phyloP scores from a whole-genome alignment of 257 asterid genomes.

The Gentiana macrophylla region DNA sequence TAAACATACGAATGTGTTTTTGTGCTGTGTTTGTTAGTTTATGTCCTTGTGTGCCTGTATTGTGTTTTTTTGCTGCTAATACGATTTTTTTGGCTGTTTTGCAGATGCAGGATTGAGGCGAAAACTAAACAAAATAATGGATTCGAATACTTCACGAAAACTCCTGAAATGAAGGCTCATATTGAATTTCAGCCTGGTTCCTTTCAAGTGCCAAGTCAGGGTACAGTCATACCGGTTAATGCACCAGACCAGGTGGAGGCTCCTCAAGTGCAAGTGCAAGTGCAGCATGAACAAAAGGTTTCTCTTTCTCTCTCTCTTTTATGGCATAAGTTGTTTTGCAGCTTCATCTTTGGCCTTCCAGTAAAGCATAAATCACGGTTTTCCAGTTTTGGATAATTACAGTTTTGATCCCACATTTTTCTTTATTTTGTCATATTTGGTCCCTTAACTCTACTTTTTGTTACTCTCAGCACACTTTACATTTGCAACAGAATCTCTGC shows the following conservation, averaged over 20 bases:
- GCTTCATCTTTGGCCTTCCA: too few species aligned
- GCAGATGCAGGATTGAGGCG: conserved; percentile 51
- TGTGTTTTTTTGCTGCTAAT: conserved; percentile 1
- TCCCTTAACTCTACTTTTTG: too few species aligned
- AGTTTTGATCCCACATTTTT: too few species aligned
- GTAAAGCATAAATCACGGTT: too few species aligned
- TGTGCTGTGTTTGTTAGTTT: too few species aligned
- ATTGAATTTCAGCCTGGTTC: conserved; percentile 53
- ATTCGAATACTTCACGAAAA: conserved; percentile 52
- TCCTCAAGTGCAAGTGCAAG: conserved; percentile 31
- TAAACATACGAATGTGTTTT: too few species aligned
- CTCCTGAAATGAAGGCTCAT: conserved; percentile 50
- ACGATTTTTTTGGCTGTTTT: neutral
- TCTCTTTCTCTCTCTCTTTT: conserved; percentile 4
- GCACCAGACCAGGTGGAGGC: conserved; percentile 30
- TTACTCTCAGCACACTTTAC: too few species aligned
- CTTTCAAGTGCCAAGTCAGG: conserved; percentile 46
- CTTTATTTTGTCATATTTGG: too few species aligned
- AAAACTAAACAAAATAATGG: conserved; percentile 56
- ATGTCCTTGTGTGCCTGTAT: neutral
- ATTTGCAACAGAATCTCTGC: too few species aligned
- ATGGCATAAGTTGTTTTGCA: neutral
- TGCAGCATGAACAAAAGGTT: too few species aligned
- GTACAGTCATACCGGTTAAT: conserved; percentile 21
- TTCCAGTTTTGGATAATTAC: too few species aligned